Evolutionary conservation across 2,329 filamentous ascomycete species (phyloP).

Genomic region (Pyrenochaeta sp.): DNA sequence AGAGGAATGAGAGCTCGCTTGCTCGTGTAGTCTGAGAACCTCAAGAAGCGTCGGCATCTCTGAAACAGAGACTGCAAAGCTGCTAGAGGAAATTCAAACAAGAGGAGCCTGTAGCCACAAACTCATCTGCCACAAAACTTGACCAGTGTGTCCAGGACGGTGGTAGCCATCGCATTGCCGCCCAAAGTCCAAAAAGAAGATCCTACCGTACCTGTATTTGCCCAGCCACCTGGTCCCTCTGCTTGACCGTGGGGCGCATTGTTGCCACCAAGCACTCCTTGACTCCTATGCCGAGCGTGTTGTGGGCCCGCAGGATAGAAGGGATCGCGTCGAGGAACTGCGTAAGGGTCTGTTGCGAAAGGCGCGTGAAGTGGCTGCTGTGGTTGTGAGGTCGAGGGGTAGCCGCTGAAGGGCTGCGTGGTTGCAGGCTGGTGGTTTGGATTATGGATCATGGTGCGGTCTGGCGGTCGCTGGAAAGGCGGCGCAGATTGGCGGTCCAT

Average conservation of each 20-base stretch:
- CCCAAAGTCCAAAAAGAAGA: conserved; percentile 13
- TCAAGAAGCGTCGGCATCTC: not conserved
- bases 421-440: conserved; percentile 58
- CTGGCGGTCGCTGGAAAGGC: conserved; percentile 49
- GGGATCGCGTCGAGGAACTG: conserved; percentile 56
- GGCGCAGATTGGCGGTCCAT: conserved; percentile 53
- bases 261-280: conserved; percentile 47
- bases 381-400: conserved; percentile 43
- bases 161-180: not conserved
- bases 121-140: not conserved
- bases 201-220: conserved; percentile 47
- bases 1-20: not conserved
- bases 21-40: conserved; percentile 2
- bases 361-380: conserved; percentile 55
- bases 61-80: conserved; percentile 1
- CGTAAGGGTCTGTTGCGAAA: conserved; percentile 56
- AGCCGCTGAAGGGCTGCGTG: conserved; percentile 41
- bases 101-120: not conserved
- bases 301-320: conserved; percentile 52
- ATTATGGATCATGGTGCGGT: conserved; percentile 61
- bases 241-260: conserved; percentile 32
- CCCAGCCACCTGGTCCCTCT: conserved; percentile 47
- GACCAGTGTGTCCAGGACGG: not conserved
- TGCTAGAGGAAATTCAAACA: not conserved
- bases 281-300: conserved; percentile 51